Base-by-base conservation (phyloP, 2,329 filamentous ascomycete genomes). In the Torrubiella hemipterigena region DNA sequence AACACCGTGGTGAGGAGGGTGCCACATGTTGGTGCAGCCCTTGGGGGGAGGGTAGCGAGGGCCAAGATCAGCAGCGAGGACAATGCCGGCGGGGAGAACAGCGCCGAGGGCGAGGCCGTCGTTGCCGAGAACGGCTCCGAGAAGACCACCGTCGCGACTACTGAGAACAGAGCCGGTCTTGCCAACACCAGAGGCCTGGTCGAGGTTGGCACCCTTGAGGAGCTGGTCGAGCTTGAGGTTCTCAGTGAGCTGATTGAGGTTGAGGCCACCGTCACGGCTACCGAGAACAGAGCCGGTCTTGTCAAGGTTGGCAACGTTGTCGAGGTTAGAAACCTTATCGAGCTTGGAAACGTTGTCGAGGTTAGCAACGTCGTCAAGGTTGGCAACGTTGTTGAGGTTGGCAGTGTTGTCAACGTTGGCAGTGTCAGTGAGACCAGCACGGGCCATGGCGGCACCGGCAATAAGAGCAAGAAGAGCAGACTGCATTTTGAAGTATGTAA, bases 1-100 rank as follows among this genome's bases (percentile, higher is more conserved):
- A 33, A 56, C 42, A 21, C 44, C 43, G 17, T 43, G 38, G 45
- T 59, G 56, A 10, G 52, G 35, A 29, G 56, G 55, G 43, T 59
- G 56, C 51, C 49, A 59, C 40, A 51, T 35, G 40, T 50, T 40
- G 39, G 33, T 42, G 42, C 42, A 45, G 38, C 38, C 50, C 2
- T 37, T 17, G 10, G 45, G 37, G 8, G 55, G 51, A 3, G 29
- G 35, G n/a, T 18, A 10, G 3, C 20, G 19, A 27, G 49, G 50
- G 39, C 43, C 44, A 28, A 39, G 27, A 7, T 33, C 42, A 13
- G 22, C 22, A 12, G 22, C 12, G 22, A 24, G 12, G 12, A n/a
- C 22, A 11, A 24, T 24, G 22, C 22, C 22, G 14, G 42, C 32
- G 33, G 21, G 31, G 22, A 44, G 35, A 13, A 31, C 30, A 9